These are phyloP conservation scores for Colletotrichum higginsianum DNA, from an alignment of 2,329 filamentous ascomycete species.

Conservation along the genomic window DNA sequence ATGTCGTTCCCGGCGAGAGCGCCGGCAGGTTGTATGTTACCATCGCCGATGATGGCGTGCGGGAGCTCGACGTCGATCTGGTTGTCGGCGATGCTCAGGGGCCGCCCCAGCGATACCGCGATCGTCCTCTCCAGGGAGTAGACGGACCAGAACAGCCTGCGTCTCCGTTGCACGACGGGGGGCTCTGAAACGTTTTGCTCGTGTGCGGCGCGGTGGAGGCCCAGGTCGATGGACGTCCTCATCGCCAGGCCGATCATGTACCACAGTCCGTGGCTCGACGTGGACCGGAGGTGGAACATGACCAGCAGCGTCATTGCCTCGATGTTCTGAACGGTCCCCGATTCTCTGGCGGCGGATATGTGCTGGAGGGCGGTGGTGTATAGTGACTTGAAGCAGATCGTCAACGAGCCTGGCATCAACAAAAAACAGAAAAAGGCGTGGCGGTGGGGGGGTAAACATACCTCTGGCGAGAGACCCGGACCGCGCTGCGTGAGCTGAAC, in stretches of 20 bases:
- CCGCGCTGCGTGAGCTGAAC: slow-evolving; percentile 63
- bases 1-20: slow-evolving; percentile 54
- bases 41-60: slow-evolving; percentile 49
- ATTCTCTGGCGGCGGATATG: slow-evolving; percentile 63
- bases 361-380: slow-evolving; percentile 65
- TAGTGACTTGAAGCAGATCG: slow-evolving; percentile 55
- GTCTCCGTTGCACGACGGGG: slow-evolving; percentile 45
- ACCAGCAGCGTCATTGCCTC: slow-evolving; percentile 67
- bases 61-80: slow-evolving; percentile 66
- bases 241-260: slow-evolving; percentile 69
- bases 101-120: slow-evolving; percentile 65
- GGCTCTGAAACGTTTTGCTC: slow-evolving; percentile 47
- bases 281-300: slow-evolving; percentile 65
- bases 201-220: slow-evolving; percentile 63
- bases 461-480: slow-evolving; percentile 54
- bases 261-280: slow-evolving; percentile 66
- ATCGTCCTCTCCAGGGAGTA: slow-evolving; percentile 65
- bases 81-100: slow-evolving; percentile 64
- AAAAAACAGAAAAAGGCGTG: not conserved
- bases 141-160: slow-evolving; percentile 66
- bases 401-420: not conserved
- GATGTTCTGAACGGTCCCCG: slow-evolving; percentile 65
- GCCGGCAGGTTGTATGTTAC: slow-evolving; percentile 46
- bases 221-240: slow-evolving; percentile 67
- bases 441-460: slow-evolving; percentile 44